Base-by-base conservation (phyloP, 192 early-diverging fungal species). In the Backusella parvicylindrica region DNA sequence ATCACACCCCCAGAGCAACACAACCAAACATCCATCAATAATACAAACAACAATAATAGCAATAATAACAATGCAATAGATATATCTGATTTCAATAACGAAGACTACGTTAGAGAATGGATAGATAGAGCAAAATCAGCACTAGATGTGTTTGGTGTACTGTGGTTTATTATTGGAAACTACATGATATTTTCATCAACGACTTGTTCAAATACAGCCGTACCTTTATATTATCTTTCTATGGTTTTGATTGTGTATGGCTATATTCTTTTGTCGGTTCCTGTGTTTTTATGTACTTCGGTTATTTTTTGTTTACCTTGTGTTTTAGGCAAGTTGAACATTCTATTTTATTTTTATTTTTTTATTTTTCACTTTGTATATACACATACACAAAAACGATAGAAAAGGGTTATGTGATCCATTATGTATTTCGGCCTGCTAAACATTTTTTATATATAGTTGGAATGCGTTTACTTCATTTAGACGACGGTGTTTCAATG, bases 151-250 rank as follows among this genome's bases (percentile, higher is more conserved):
- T 82, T 88, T 76, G 85, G 85, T 23, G 80, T 86, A 18, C 74
- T 90, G 28, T 83, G 90, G 84, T 93, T 92, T 75, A 79, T 93
- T 50, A 75, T 87, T 76, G 91, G 89, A 72, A 94, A 94, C 76
- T 90, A 89, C 75, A 86, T 89, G 67, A 73, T 92, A 26, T 93
- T 94, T 71, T 85, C 86, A 11, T 84, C 83, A 31, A 72, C 76
- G 2, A 79, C 64, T 7, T 91, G 88, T 74, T 75, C 77, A 35
- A 9, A 73, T 0, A 84, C 80, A 28, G 90, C 92, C 37, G 89
- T 89, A 0, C 81, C 84, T 47, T 72, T 94, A n/a, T 92, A 91
- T 53, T 89, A 89, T 38, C 74, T 86, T 1, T 83, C 90, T 5
- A 77, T 94, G 16, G 80, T 86, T 41, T 89, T 89, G 78, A 86